phyloP scores from a whole-genome alignment of 768 basidiomycete genomes.

The Kwoniella bestiolae region DNA sequence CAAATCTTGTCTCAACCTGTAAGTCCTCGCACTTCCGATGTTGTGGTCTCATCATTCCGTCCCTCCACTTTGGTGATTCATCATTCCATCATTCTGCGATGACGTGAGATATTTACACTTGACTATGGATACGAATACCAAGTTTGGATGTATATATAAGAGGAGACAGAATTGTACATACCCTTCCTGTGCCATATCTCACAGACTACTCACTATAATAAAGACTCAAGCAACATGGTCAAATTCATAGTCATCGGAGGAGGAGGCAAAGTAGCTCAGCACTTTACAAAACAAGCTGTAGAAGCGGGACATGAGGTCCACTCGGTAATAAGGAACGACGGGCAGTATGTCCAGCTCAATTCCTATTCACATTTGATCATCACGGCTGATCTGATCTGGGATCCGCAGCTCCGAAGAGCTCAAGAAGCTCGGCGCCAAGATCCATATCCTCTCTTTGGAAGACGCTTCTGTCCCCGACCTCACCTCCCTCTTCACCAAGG shows the following conservation, averaged over 20 bases:
- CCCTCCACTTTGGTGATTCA: conserved; percentile 21
- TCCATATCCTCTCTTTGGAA: conserved; percentile 67
- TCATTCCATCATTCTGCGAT: conserved; percentile 2
- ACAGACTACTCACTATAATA: background rate
- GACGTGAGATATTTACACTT: too few species aligned
- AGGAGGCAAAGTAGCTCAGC: conserved; percentile 59
- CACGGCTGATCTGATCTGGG: background rate
- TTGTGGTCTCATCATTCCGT: too few species aligned
- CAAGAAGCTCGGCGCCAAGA: conserved; percentile 57
- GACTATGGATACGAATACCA: too few species aligned
- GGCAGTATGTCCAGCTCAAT: conserved; percentile 56
- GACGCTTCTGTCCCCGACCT: conserved; percentile 62
- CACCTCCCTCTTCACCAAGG: conserved; percentile 60
- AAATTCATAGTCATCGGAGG: conserved; percentile 53
- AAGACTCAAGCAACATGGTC: conserved; percentile 24
- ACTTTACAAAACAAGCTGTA: conserved; percentile 64
- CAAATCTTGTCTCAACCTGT: background rate
- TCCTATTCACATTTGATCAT: background rate
- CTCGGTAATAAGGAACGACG: conserved; percentile 65
- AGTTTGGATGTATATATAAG: background rate
- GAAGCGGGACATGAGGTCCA: conserved; percentile 60
- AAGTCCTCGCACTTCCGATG: too few species aligned
- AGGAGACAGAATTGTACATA: background rate
- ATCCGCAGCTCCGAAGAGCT: conserved; percentile 59
- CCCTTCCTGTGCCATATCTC: too few species aligned